Evolutionary conservation across 805 yeast species (phyloP).

Genomic region (Cyberlindnera galapagoensis): DNA sequence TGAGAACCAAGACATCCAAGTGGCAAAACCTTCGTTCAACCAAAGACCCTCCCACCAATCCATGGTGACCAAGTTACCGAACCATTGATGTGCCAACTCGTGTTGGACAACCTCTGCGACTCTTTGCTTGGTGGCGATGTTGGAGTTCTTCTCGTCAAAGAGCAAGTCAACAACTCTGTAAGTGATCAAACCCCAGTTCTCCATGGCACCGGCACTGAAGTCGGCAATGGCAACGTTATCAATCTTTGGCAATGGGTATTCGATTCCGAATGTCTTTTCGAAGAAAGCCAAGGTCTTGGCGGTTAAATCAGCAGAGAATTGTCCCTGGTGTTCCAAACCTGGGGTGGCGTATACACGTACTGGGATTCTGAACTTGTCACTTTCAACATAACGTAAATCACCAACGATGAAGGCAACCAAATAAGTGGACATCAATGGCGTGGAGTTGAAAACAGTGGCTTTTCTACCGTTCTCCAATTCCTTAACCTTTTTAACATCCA

Average conservation of each 20-base stretch:
- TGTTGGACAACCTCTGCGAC: conserved; percentile 85
- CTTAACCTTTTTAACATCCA: conserved; percentile 52
- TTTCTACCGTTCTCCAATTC: conserved; percentile 39
- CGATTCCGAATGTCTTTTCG: conserved; percentile 65
- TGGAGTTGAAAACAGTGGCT: conserved; percentile 58
- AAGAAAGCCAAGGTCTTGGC: conserved; percentile 70
- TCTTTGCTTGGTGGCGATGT: conserved; percentile 56
- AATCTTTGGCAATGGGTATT: conserved; percentile 74
- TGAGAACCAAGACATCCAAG: conserved; percentile 88
- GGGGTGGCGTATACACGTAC: conserved; percentile 78
- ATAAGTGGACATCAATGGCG: conserved; percentile 82
- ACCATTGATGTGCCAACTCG: conserved; percentile 91
- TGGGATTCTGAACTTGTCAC: conserved; percentile 59
- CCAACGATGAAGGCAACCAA: conserved; percentile 80
- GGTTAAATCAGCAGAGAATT: conserved; percentile 67
- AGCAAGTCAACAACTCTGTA: conserved; percentile 72
- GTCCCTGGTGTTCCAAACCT: conserved; percentile 66
- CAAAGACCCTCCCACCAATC: conserved; percentile 90
- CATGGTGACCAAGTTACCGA: conserved; percentile 86
- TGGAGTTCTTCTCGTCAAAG: conserved; percentile 65
- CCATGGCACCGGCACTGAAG: conserved; percentile 87
- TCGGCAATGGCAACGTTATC: conserved; percentile 81
- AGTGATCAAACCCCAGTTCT: conserved; percentile 76
- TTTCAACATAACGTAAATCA: conserved; percentile 69
- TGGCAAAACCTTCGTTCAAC: conserved; percentile 87